These are phyloP conservation scores for Zymoseptoria ardabiliae DNA, from an alignment of 2,329 filamentous ascomycete genomes.

Conservation along the genomic window DNA sequence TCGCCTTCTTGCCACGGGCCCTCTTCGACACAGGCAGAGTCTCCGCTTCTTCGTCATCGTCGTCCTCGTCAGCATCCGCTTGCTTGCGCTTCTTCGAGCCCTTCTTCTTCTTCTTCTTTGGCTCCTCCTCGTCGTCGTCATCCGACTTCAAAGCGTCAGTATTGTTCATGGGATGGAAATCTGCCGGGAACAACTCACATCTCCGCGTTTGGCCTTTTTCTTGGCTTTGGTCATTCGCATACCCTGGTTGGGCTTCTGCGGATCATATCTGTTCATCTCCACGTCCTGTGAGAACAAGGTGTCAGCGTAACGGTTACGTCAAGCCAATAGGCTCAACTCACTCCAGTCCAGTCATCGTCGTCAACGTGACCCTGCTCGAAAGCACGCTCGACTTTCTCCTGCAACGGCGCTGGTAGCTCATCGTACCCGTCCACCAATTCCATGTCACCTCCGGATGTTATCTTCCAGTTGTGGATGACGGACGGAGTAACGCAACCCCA, in stretches of 20 bases:
- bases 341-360: slow-evolving; percentile 80
- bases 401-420: slow-evolving; percentile 59
- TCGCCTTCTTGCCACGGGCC: slow-evolving; percentile 11
- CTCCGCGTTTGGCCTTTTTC: slow-evolving; percentile 8
- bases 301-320: slow-evolving; percentile 3
- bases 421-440: slow-evolving; percentile 74
- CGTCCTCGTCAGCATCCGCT: slow-evolving; percentile 14
- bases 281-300: slow-evolving; percentile 50
- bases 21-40: slow-evolving; percentile 16
- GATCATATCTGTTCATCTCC: slow-evolving; percentile 65
- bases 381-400: slow-evolving; percentile 67
- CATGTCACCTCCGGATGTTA: slow-evolving; percentile 51
- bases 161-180: not conserved
- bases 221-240: slow-evolving; percentile 31
- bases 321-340: slow-evolving; percentile 42
- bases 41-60: slow-evolving; percentile 24
- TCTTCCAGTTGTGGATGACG: slow-evolving; percentile 59
- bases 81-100: slow-evolving; percentile 17
- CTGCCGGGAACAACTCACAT: not conserved
- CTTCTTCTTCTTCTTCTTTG: slow-evolving; percentile 12
- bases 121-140: not conserved
- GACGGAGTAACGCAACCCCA: slow-evolving; percentile 88
- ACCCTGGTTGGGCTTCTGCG: slow-evolving; percentile 24
- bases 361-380: slow-evolving; percentile 73
- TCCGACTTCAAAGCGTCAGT: not conserved